Conservation (phyloP, 352 stramenopile species). For the Phytophthora fragariaefolia region DNA sequence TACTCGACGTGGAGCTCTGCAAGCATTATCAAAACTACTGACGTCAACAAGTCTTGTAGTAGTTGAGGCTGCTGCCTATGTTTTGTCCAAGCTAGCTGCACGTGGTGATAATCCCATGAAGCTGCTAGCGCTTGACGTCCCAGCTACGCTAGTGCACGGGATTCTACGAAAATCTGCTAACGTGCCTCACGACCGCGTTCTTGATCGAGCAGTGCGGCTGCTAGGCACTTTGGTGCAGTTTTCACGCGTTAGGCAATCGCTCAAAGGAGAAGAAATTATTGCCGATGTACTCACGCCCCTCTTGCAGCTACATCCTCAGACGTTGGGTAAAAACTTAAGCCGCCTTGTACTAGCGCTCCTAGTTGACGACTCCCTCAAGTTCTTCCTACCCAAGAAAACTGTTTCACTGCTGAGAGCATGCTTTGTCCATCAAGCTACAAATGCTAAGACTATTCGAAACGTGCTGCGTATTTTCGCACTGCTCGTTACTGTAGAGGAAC, state of each 20-base stretch:
- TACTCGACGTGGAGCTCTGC: conserved; percentile 50
- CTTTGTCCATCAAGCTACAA: conserved; percentile 50
- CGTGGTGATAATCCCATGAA: conserved; percentile 73
- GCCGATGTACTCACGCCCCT: conserved; percentile 68
- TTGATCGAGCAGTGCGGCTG: conserved; percentile 69
- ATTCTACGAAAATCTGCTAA: conserved; percentile 49
- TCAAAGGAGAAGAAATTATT: conserved; percentile 80
- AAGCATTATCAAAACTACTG: conserved; percentile 63
- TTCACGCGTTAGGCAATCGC: conserved; percentile 53
- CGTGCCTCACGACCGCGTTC: conserved; percentile 51
- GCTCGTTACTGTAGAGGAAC: conserved; percentile 72
- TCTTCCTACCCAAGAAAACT: conserved; percentile 84
- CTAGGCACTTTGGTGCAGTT: conserved; percentile 69
- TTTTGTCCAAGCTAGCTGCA: conserved; percentile 67
- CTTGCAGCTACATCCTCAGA: conserved; percentile 62
- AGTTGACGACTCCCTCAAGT: conserved; percentile 77
- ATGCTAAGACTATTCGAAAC: conserved; percentile 69
- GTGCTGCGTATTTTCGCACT: conserved; percentile 63
- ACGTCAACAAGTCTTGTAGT: conserved; percentile 65
- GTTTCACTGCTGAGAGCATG: conserved; percentile 65
- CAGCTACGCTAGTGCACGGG: conserved; percentile 59
- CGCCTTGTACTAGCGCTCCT: conserved; percentile 67
- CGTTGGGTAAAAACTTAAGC: conserved; percentile 68
- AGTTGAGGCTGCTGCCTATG: conserved; percentile 67
- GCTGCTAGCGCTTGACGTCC: conserved; percentile 63